Conservation (phyloP, 768 basidiomycete genomes). For the Ramaria rubella region DNA sequence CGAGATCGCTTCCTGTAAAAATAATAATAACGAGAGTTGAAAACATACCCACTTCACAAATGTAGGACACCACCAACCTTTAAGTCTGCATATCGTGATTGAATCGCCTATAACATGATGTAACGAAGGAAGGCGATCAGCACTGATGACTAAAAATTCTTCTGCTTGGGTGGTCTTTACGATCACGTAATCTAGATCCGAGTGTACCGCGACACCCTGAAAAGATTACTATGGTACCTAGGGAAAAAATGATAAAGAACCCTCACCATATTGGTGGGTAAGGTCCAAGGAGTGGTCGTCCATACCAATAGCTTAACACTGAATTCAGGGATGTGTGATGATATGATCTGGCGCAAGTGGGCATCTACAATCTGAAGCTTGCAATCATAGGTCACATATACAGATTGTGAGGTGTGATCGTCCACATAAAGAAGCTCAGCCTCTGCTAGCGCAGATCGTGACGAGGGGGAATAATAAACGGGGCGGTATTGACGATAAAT, state of each 20-base stretch:
- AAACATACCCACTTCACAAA: not conserved
- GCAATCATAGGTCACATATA: constrained; percentile 59
- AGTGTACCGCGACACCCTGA: constrained; percentile 85
- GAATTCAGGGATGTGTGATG: constrained; percentile 14
- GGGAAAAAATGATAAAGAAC: not conserved
- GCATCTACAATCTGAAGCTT: constrained; percentile 15
- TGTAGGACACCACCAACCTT: constrained; percentile 13
- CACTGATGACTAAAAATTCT: constrained; percentile 29
- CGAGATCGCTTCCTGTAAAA: constrained; percentile 16
- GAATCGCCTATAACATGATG: constrained; percentile 24
- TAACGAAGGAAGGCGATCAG: constrained; percentile 28
- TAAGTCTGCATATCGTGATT: constrained; percentile 19
- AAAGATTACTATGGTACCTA: not conserved
- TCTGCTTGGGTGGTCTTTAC: constrained; percentile 25
- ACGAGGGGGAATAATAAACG: constrained; percentile 93
- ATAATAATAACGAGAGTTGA: not conserved
- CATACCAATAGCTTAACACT: constrained; percentile 68
- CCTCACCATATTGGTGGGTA: constrained; percentile 89
- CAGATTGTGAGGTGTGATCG: constrained; percentile 80
- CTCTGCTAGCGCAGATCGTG: constrained; percentile 89
- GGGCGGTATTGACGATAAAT: constrained; percentile 85
- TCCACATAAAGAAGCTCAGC: constrained; percentile 90
- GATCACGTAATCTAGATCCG: constrained; percentile 60
- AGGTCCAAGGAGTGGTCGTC: constrained; percentile 98
- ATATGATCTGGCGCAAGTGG: constrained; percentile 28